Evolutionary conservation across 106 monocot species (phyloP), one percentile per base, ranked within the genome.

Genomic region (Cymbidium sinense): DNA sequence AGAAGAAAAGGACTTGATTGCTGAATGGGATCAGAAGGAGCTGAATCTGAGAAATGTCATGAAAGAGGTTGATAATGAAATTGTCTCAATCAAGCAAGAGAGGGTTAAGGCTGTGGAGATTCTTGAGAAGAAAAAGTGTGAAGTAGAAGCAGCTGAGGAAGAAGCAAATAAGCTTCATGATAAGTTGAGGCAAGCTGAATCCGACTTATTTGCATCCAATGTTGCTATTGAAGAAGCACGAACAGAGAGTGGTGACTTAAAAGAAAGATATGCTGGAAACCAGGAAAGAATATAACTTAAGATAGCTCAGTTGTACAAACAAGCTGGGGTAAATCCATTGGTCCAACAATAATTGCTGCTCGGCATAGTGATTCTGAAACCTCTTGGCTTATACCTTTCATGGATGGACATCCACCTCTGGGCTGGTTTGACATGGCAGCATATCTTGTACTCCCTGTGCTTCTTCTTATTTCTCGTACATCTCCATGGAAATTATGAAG

Each of bases 21-120:
- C 72, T 12, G 82, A 88, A 55, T 90, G 80, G 83, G 54, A 83
- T 15, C 78, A 76, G 23, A 93, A 96, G 80, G 91, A 93, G 73
- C 43, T 75, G 35, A 79, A 77, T 41, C 72, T 91, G 50, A 13
- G 77, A 3, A 81, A 18, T 28, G 65, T 64, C 13, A 77, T 86
- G 4, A 84, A 88, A 75, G 79, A 75, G 34, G 87, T 86, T 7
- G 88, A 89, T 71, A 89, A 87, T 67, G 90, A 90, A 77, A 34
- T 89, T 51, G 44, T 30, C 27, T 25, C 75, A 21, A 39, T 86
- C 34, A 89, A 86, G 55, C 34, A 30, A 74, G 86, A 85, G 58
- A 80, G 78, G 75, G 72, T 64, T 30, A 78, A 87, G 36, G 31
- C 75, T 10, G 44, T 85, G 15, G 77, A 55, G 9, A 75, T 79